These are phyloP conservation scores for Penicillium chermesinum DNA, from an alignment of 495 filamentous ascomycete genomes.

Conservation along the genomic window DNA sequence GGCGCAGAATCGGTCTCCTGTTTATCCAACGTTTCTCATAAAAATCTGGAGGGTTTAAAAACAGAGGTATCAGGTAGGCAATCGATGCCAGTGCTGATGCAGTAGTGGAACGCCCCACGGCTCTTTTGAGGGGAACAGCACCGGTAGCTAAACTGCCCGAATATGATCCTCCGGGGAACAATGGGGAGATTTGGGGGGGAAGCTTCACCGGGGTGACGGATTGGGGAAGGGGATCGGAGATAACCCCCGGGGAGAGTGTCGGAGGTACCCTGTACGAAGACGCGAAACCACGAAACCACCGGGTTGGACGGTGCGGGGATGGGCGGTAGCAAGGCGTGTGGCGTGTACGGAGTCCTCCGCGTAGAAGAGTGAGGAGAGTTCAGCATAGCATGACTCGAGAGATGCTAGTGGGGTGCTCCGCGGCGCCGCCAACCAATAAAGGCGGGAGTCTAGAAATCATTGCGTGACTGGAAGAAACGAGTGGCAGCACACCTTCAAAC, in stretches of 20 bases:
- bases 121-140: too few species aligned
- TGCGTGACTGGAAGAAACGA: background rate
- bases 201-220: constrained; percentile 28
- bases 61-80: too few species aligned
- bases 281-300: too few species aligned
- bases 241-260: constrained; percentile 2
- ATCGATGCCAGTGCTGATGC: too few species aligned
- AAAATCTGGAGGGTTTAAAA: too few species aligned
- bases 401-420: background rate
- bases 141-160: too few species aligned
- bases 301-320: too few species aligned
- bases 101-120: background rate
- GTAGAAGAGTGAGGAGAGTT: background rate
- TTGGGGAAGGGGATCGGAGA: constrained; percentile 29
- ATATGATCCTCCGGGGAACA: background rate
- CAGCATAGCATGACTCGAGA: background rate
- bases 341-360: too few species aligned
- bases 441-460: background rate
- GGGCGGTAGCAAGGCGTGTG: too few species aligned
- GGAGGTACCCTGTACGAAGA: too few species aligned
- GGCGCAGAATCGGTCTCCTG: background rate
- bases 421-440: constrained; percentile 7
- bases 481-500: background rate
- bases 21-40: too few species aligned
- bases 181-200: constrained; percentile 18